A percentile compares a stretch with the other conserved stretches of the same genome.
Evolutionary conservation across 768 basidiomycete genomes (phyloP).

Genomic region (Daedaleopsis nitida): DNA sequence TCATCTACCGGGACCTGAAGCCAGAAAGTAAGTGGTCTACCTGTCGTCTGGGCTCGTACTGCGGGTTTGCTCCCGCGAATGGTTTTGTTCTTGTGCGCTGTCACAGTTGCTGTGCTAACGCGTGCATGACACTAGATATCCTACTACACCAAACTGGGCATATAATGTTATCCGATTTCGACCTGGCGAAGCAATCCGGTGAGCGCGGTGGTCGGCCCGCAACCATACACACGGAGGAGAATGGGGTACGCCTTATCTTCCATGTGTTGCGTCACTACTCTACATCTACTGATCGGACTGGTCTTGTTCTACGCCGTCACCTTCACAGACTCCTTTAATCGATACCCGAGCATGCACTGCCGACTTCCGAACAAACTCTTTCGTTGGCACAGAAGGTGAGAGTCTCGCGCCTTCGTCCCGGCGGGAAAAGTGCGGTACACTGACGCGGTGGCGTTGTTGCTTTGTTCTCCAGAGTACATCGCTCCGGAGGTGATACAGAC

Average conservation of each 20-base stretch:
- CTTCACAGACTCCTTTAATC: slow-evolving; percentile 77
- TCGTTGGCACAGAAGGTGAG: slow-evolving; percentile 97
- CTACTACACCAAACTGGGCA: slow-evolving; percentile 96
- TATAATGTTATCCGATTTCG: slow-evolving; percentile 99
- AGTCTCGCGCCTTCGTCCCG: slow-evolving; percentile 1
- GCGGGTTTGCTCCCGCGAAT: slow-evolving; percentile 14
- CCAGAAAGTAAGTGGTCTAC: slow-evolving; percentile 83
- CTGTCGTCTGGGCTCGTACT: not conserved
- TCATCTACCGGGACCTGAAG: slow-evolving; percentile 98
- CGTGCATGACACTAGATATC: slow-evolving; percentile 66
- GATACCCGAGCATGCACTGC: slow-evolving; percentile 98
- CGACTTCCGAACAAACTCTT: slow-evolving; percentile 97
- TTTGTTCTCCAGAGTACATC: slow-evolving; percentile 81
- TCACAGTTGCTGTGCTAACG: slow-evolving; percentile 13
- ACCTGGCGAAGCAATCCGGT: slow-evolving; percentile 93
- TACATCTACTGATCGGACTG: slow-evolving; percentile 15
- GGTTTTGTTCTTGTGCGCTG: not conserved
- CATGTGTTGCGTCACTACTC: slow-evolving; percentile 11
- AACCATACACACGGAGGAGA: slow-evolving; percentile 83
- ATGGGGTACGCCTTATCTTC: slow-evolving; percentile 66
- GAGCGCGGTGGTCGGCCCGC: slow-evolving; percentile 86
- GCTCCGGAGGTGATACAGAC: slow-evolving; percentile 98
- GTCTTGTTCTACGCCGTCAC: not conserved
- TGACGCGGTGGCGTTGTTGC: slow-evolving; percentile 21
- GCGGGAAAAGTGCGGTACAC: slow-evolving; percentile 13